A percentile compares a stretch with the other conserved stretches of the same genome.
These are phyloP conservation scores for Rostrohypoxylon terebratum DNA, from an alignment of 495 filamentous ascomycete species.

Conservation along the genomic window DNA sequence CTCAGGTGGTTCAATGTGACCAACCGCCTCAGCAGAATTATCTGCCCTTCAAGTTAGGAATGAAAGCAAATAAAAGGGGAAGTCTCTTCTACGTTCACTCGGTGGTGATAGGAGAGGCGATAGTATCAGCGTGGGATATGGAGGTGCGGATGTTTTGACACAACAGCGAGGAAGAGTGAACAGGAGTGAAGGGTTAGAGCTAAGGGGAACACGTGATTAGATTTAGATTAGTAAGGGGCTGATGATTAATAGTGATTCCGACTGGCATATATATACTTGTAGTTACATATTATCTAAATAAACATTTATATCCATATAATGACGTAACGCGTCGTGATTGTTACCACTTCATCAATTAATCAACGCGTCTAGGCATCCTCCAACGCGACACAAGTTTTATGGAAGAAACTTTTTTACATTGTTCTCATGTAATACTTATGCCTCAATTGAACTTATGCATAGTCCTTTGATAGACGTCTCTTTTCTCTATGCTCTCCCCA, in stretches of 20 bases:
- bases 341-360: conserved; percentile 9
- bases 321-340: conserved; percentile 38
- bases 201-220: background rate
- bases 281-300: background rate
- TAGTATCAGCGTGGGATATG: background rate
- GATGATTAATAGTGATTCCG: background rate
- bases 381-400: background rate
- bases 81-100: background rate
- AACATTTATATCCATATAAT: conserved; percentile 10
- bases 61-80: background rate
- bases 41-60: background rate
- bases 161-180: too few species aligned
- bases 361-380: conserved; percentile 39
- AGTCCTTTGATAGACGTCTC: background rate
- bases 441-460: conserved; percentile 1
- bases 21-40: background rate
- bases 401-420: conserved; percentile 4
- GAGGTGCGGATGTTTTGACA: background rate
- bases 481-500: conserved; percentile 32
- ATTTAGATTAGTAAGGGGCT: background rate
- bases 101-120: background rate
- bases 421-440: background rate
- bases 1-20: background rate
- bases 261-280: background rate
- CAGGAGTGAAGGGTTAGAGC: too few species aligned